phyloP scores from a whole-genome alignment of 2,329 filamentous ascomycete genomes.

The Didymella arachidicola region DNA sequence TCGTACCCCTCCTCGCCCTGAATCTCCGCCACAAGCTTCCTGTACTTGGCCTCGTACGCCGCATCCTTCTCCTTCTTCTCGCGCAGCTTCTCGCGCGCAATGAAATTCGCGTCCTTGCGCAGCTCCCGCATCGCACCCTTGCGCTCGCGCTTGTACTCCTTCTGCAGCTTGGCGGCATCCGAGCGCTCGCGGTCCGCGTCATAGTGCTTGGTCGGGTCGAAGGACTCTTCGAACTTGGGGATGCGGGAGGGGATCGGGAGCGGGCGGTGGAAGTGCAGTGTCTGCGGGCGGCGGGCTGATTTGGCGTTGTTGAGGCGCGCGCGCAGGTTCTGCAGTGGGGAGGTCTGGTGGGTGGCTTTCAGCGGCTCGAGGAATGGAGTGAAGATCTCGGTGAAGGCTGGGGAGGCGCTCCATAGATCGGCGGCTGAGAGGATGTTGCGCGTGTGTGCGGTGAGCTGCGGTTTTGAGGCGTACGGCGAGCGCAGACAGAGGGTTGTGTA shows the following conservation, averaged over 20 bases:
- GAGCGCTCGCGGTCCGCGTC: slow-evolving; percentile 91
- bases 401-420: slow-evolving; percentile 75
- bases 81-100: slow-evolving; percentile 86
- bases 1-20: slow-evolving; percentile 91
- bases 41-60: slow-evolving; percentile 97
- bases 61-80: slow-evolving; percentile 93
- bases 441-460: slow-evolving; percentile 67
- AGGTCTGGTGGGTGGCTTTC: slow-evolving; percentile 40
- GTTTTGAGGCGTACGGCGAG: slow-evolving; percentile 49
- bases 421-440: slow-evolving; percentile 72
- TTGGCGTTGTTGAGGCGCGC: slow-evolving; percentile 68
- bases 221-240: slow-evolving; percentile 95
- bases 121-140: slow-evolving; percentile 95
- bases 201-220: slow-evolving; percentile 96
- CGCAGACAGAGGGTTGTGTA: slow-evolving; percentile 77
- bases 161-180: slow-evolving; percentile 81
- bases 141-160: slow-evolving; percentile 91
- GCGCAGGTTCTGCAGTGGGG: slow-evolving; percentile 68
- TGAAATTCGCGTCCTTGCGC: slow-evolving; percentile 92
- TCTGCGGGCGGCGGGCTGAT: slow-evolving; percentile 76
- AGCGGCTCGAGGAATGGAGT: slow-evolving; percentile 60
- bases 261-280: slow-evolving; percentile 87
- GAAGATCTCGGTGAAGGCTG: slow-evolving; percentile 82
- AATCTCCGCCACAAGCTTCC: slow-evolving; percentile 89
- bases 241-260: slow-evolving; percentile 86